Evolutionary conservation across 2,329 filamentous ascomycete genomes (phyloP), one percentile per base, ranked within the genome.

Genomic region (Epichloe gansuensis): DNA sequence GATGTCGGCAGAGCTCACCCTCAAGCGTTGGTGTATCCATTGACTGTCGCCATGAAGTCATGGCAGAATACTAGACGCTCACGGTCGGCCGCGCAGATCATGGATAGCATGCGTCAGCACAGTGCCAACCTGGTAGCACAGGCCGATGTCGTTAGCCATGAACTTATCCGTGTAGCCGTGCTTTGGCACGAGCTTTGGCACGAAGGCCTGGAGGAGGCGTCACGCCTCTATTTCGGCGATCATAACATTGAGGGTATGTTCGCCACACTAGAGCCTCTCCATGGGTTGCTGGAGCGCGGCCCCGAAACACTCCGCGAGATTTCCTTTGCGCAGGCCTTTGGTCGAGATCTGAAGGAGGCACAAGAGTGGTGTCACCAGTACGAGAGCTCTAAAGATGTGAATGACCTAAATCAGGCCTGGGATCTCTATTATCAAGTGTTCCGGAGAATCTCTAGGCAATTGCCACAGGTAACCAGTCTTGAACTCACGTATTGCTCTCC

Each of bases 171-270:
- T 49, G 94, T 98, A 54, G 93, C 93, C 15, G 91, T 98, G 2
- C 70, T 98, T 25, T 98, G 94, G 94, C 93, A 99, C 64, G 93
- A 99, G 63, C 86, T 95, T 58, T 99, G 93, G 93, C 93, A 98
- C 59, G 94, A 99, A 68, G 94, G 87, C 31, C 76, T 99, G 15
- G 93, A 98, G 68, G 94, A 99, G 71, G 94, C 93, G 1, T 96
- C 89, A 35, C 81, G 93, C 50, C 74, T 98, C 17, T 98, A 97
- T 74, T 99, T 98, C 68, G 93, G 91, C 54, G 91, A 97, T 61
- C 86, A 94, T 63, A 95, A 98, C 66, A 93, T 97, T 44, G 87
- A 96, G 55, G 94, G 91, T 63, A 98, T 98, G 93, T 93, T 98
- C 66, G 79, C 82, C 11, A 90, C 87, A 0, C 79, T 99, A 5